Evolutionary conservation across 1,139 yeast species (phyloP).

Genomic region (Entelexis paramagnoliae): DNA sequence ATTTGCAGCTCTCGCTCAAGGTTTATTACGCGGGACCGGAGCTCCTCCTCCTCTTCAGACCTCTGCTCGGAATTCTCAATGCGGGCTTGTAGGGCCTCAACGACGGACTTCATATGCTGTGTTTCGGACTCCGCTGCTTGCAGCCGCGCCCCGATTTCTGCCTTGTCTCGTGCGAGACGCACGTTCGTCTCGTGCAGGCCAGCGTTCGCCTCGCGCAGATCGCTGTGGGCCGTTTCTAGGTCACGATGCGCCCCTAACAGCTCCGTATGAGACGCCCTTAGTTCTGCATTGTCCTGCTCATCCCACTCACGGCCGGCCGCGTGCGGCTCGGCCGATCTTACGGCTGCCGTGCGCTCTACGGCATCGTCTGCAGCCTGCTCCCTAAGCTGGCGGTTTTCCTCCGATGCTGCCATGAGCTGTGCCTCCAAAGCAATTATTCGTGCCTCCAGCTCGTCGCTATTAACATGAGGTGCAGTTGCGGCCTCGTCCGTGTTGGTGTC

Average conservation of each 20-base stretch:
- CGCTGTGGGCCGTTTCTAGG: not conserved
- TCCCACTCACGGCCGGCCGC: not conserved
- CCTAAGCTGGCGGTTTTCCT: not conserved
- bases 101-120: not conserved
- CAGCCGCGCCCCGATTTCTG: not conserved
- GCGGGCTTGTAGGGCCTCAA: not conserved
- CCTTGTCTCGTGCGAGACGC: not conserved
- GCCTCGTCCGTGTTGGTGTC: too few relatives aligned
- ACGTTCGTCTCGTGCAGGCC: not conserved
- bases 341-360: too few relatives aligned
- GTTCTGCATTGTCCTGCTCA: not conserved
- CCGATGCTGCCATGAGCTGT: not conserved
- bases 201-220: not conserved
- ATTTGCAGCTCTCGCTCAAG: not conserved
- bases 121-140: not conserved
- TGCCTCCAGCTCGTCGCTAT: not conserved
- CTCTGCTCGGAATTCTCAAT: not conserved
- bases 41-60: not conserved
- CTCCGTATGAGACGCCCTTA: not conserved
- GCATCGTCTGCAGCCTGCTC: not conserved
- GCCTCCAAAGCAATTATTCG: not conserved
- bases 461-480: too few relatives aligned
- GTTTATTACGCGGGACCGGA: not conserved
- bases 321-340: too few relatives aligned
- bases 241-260: not conserved